These are phyloP conservation scores for Spirogloea muscicola DNA, from an alignment of 139 green algal species.

Conservation along the genomic window DNA sequence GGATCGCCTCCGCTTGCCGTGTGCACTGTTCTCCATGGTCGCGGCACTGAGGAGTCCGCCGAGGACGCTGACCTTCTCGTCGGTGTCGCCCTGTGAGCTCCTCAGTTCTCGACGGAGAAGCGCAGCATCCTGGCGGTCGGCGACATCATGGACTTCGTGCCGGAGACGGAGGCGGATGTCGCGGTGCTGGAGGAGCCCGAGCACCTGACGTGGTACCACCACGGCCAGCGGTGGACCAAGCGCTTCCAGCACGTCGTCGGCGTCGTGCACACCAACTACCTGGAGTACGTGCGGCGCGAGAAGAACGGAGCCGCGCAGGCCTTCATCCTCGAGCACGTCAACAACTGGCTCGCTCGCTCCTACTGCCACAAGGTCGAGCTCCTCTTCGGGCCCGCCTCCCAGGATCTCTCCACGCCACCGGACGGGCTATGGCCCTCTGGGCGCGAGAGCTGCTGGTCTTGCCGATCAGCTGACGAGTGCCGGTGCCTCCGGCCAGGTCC, in stretches of 20 bases:
- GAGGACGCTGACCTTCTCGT: too few relatives aligned
- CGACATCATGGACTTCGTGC: slow-evolving; percentile 91
- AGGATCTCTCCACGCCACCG: slow-evolving; percentile 11
- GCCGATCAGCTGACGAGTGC: too few relatives aligned
- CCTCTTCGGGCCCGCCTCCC: too few relatives aligned
- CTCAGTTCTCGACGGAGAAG: slow-evolving; percentile 83
- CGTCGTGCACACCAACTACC: slow-evolving; percentile 99
- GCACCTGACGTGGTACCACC: slow-evolving; percentile 99
- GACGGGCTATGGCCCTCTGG: too few relatives aligned
- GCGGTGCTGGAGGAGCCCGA: slow-evolving; percentile 98
- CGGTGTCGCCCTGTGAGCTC: too few relatives aligned
- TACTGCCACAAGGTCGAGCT: slow-evolving; percentile 93
- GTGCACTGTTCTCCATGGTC: too few relatives aligned
- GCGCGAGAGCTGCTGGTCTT: too few relatives aligned
- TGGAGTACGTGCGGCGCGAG: slow-evolving; percentile 90
- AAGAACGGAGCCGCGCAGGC: slow-evolving; percentile 71
- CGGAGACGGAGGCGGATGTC: slow-evolving; percentile 87
- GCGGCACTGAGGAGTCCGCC: too few relatives aligned
- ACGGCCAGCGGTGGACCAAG: slow-evolving; percentile 91
- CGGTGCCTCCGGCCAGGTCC: slow-evolving; percentile 46
- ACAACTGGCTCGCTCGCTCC: slow-evolving; percentile 71
- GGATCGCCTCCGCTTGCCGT: too few relatives aligned
- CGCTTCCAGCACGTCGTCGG: slow-evolving; percentile 95
- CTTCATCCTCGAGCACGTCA: slow-evolving; percentile 66
- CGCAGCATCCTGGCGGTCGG: slow-evolving; percentile 93